Evolutionary conservation across 345 rosid species (phyloP), one percentile per base, ranked within the genome.

Genomic region (Syzygium jambos): DNA sequence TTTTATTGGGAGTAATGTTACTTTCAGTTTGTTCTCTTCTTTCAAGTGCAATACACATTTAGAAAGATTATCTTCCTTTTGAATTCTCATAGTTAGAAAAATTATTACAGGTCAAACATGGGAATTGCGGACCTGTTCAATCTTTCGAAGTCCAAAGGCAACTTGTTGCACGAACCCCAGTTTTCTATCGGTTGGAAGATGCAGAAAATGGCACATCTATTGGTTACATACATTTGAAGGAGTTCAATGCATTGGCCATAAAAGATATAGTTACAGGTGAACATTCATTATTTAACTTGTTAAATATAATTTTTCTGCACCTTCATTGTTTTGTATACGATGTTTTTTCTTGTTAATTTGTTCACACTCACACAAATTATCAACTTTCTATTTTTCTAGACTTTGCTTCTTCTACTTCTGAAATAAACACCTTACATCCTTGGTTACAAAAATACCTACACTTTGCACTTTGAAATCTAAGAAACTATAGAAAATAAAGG

Each of bases 241-340:
- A 97, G 91, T 97, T 97, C 94, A 97, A 97, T 88, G 98, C 99
- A 7, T 68, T 97, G 92, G 98, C 98, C 54, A 94, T 93, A 91
- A 97, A 97, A 93, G 99, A 97, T 94, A 90, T 97, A 91, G 95
- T 94, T 84, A 92, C 91, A 87, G 99, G 99, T 96, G 93, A 93
- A 30, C 84, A 46, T 86, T 85, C 78, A 80, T 34, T 38, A 5
- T 53, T 57, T 86, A 46, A 22, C 87, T 85, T 51, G 52, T 63
- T 82, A 30, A 51, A 29, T 82, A 13, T 43, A 25, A 56, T 87
- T 87, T 11, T 49, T 30, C 52, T 87, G 82, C 57, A 51, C 17
- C 86, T 89, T 59, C 54, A 57, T 23, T 14, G 63, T 82, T 8
- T 87, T 51, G 85, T 23, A 57, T 23, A 23, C 63, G 11, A 9